phyloP scores from a whole-genome alignment of 371 early-diverging fungal genomes.

The Cokeromyces recurvatus region DNA sequence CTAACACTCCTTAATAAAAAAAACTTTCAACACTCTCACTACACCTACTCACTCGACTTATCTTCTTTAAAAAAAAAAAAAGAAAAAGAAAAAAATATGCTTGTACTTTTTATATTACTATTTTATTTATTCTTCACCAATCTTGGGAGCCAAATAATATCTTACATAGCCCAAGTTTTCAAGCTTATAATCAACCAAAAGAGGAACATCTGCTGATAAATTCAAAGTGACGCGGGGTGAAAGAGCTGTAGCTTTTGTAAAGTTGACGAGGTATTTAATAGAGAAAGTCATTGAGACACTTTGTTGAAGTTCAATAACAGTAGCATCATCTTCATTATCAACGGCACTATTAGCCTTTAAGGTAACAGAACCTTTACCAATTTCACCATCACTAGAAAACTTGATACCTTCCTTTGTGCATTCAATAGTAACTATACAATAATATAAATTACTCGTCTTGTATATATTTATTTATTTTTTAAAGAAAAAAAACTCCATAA shows the following conservation, averaged over 20 bases:
- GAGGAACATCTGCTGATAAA: slow-evolving; percentile 85
- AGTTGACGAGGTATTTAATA: slow-evolving; percentile 91
- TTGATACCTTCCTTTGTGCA: slow-evolving; percentile 91
- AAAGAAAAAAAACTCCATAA: too few relatives aligned
- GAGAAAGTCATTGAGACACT: slow-evolving; percentile 85
- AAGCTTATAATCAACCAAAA: slow-evolving; percentile 93
- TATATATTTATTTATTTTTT: too few relatives aligned
- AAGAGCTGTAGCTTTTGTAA: slow-evolving; percentile 94
- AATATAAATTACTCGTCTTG: too few relatives aligned
- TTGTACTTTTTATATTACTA: too few relatives aligned
- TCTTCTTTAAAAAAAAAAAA: too few relatives aligned
- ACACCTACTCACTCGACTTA: too few relatives aligned
- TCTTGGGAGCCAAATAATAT: slow-evolving; percentile 78
- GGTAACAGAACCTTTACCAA: slow-evolving; percentile 81
- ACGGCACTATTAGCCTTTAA: slow-evolving; percentile 75
- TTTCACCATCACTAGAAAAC: slow-evolving; percentile 88
- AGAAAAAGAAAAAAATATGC: too few relatives aligned
- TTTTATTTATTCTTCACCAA: slow-evolving; percentile 31
- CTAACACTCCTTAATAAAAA: too few relatives aligned
- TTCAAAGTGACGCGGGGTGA: slow-evolving; percentile 73
- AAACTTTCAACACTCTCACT: too few relatives aligned
- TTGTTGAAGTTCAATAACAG: slow-evolving; percentile 74
- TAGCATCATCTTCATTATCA: slow-evolving; percentile 75
- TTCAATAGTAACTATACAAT: slow-evolving; percentile 71
- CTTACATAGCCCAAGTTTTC: slow-evolving; percentile 88